These are phyloP conservation scores for Prunus salicina DNA, from an alignment of 306 rosid species.

Conservation along the genomic window DNA sequence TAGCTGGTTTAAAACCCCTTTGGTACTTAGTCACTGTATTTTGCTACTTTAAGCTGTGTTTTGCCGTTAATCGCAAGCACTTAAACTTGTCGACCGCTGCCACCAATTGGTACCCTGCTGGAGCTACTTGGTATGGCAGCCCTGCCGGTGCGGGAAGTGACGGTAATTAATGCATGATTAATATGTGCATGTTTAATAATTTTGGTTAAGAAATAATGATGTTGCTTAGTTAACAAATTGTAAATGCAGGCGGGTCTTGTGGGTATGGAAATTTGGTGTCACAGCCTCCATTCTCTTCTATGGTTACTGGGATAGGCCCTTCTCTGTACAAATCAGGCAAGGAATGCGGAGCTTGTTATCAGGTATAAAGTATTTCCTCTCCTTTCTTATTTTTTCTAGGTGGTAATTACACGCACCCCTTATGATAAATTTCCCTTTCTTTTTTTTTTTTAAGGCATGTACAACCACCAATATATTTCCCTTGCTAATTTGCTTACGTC, in stretches of 20 bases:
- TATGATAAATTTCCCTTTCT: background rate
- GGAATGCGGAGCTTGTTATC: slow-evolving; percentile 49
- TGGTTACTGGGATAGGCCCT: slow-evolving; percentile 38
- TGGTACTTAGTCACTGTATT: slow-evolving; percentile 6
- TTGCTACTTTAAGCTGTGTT: slow-evolving; percentile 26
- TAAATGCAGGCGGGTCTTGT: slow-evolving; percentile 45
- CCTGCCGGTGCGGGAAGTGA: slow-evolving; percentile 37
- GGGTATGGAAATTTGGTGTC: slow-evolving; percentile 46
- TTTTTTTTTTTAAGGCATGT: too few species aligned
- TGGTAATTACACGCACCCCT: too few species aligned
- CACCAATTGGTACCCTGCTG: slow-evolving; percentile 35
- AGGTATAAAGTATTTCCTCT: slow-evolving; percentile 14
- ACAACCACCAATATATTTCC: too few species aligned
- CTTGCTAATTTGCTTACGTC: background rate
- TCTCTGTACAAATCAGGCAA: slow-evolving; percentile 40
- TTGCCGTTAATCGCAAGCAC: slow-evolving; percentile 20
- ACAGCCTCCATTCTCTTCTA: slow-evolving; percentile 40
- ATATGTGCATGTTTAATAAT: background rate
- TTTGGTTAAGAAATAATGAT: background rate
- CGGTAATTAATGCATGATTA: slow-evolving; percentile 17
- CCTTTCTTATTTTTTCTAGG: too few species aligned
- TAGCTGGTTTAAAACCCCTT: background rate
- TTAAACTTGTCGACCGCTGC: slow-evolving; percentile 22
- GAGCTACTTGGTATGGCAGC: slow-evolving; percentile 51
- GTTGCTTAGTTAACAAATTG: background rate